phyloP scores from a whole-genome alignment of 805 yeast species.

The Candida cerambycidarum region DNA sequence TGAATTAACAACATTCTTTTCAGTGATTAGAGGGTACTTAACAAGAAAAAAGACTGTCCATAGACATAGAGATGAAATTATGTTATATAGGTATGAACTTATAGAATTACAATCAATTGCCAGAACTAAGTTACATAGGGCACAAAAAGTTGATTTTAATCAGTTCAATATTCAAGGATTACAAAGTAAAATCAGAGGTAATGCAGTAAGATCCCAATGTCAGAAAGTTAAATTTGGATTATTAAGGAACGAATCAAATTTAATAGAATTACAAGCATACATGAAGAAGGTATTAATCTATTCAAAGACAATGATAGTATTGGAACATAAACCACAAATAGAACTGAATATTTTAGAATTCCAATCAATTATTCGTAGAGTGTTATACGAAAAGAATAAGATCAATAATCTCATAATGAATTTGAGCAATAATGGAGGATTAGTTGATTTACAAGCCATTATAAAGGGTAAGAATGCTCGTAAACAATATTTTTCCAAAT shows the following conservation, averaged over 20 bases:
- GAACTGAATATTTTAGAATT: conserved; percentile 24
- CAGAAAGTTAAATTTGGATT: conserved; percentile 13
- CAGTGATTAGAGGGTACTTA: conserved; percentile 51
- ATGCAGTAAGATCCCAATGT: conserved; percentile 24
- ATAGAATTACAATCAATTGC: conserved; percentile 41
- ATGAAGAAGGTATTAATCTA: conserved; percentile 22
- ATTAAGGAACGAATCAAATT: conserved; percentile 13
- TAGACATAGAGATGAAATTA: conserved; percentile 34
- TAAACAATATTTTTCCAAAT: conserved; percentile 17
- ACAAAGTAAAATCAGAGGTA: conserved; percentile 48
- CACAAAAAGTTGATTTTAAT: conserved; percentile 9
- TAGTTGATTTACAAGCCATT: conserved; percentile 37
- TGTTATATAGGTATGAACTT: conserved; percentile 29
- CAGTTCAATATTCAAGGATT: conserved; percentile 26
- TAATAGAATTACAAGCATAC: conserved; percentile 42
- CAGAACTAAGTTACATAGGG: conserved; percentile 22
- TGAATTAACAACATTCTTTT: conserved; percentile 49
- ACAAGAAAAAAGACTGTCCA: conserved; percentile 30
- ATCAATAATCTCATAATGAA: conserved; percentile 18
- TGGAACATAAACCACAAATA: conserved; percentile 22
- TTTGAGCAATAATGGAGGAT: conserved; percentile 17
- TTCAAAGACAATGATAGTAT: conserved; percentile 20
- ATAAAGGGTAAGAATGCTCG: conserved; percentile 39
- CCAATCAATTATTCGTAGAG: conserved; percentile 32
- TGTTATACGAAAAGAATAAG: conserved; percentile 19